phyloP scores from a whole-genome alignment of 768 basidiomycete species.

The Tremella yokohamensis region DNA sequence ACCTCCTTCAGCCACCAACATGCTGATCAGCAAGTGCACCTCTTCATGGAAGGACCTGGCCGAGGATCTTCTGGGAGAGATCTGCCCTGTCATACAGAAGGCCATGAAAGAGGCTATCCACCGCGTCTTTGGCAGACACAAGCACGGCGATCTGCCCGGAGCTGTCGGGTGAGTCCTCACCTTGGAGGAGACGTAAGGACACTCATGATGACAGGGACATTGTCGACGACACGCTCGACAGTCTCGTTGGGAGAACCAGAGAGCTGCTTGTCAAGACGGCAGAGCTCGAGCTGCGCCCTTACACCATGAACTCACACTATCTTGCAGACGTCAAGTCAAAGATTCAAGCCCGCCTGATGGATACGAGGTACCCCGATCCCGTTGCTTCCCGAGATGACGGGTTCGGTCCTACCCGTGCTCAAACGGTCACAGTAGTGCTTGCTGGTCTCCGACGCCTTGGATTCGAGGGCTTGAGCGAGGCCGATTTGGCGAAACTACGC shows the following conservation, averaged over 20 bases:
- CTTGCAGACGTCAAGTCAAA: conserved; percentile 4
- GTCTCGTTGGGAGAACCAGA: no score
- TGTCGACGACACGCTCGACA: no score
- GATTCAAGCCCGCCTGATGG: conserved; percentile 4
- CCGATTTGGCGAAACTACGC: neutral
- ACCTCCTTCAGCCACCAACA: neutral
- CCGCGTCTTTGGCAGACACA: conserved; percentile 1
- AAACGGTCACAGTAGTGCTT: no score
- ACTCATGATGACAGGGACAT: no score
- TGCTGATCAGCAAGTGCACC: neutral
- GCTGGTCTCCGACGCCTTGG: neutral
- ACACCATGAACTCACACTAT: no score
- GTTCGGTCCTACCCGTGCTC: no score
- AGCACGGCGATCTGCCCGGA: conserved; percentile 1
- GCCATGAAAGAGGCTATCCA: neutral
- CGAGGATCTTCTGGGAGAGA: neutral
- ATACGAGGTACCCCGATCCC: neutral
- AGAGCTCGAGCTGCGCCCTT: no score
- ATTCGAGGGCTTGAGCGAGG: neutral
- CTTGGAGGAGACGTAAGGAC: no score
- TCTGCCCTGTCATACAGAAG: neutral
- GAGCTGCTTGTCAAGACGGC: no score
- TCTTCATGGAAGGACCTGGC: conserved; percentile 4
- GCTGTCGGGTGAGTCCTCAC: conserved; percentile 6
- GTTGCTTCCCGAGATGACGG: no score